Percentiles rank a stretch among this genome's conserved stretches.
These are phyloP conservation scores for Melaleuca quinquenervia DNA, from an alignment of 345 rosid species.

Conservation along the genomic window DNA sequence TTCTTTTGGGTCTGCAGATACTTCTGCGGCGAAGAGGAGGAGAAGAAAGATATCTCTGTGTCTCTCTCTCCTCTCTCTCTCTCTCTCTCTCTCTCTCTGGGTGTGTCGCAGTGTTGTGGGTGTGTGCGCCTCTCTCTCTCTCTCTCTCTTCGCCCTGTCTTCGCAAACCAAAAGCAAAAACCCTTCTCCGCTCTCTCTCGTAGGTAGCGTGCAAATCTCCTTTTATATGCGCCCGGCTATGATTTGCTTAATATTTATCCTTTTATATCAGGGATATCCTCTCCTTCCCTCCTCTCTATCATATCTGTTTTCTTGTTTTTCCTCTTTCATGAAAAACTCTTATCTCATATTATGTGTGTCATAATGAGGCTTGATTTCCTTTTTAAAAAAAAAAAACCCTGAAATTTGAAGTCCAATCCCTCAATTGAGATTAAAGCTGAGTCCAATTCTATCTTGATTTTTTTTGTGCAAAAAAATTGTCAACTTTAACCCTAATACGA, in stretches of 20 bases:
- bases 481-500: neutral
- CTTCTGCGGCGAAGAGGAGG: neutral
- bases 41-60: neutral
- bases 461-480: neutral
- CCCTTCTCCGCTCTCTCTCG: neutral
- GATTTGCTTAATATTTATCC: neutral
- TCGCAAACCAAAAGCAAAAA: slow-evolving; percentile 2
- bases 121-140: neutral
- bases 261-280: neutral
- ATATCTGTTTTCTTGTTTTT: neutral
- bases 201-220: neutral
- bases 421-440: no score
- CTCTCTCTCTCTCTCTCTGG: neutral
- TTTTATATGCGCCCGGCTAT: neutral
- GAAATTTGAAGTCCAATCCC: neutral
- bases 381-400: rapidly evolving
- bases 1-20: neutral
- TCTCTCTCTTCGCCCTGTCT: neutral
- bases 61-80: neutral
- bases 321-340: neutral
- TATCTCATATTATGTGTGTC: neutral
- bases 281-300: neutral
- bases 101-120: neutral
- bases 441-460: neutral
- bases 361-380: neutral